Conservation (phyloP, 306 rosid genomes). For the Sesbania bispinosa region DNA sequence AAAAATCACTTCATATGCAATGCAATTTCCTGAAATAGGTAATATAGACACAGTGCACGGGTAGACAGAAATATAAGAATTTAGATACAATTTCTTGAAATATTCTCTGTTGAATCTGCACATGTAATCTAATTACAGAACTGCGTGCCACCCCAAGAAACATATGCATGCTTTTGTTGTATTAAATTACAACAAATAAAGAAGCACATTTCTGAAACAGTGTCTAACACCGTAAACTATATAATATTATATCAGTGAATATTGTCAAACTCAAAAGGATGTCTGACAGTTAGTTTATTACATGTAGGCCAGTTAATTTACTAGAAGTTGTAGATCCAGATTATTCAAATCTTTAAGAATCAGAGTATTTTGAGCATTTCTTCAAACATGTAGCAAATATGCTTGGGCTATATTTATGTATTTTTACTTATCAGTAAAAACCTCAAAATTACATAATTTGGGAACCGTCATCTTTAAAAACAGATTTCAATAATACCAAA, state of each 20-base stretch:
- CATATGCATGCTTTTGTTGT: no score
- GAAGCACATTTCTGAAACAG: no score
- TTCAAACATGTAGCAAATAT: constrained; percentile 2
- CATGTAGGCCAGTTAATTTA: no score
- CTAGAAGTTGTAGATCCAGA: no score
- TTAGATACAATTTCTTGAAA: no score
- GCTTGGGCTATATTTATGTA: constrained; percentile 2
- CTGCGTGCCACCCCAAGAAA: no score
- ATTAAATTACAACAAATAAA: no score
- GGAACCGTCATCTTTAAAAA: constrained; percentile 1
- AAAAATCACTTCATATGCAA: background rate
- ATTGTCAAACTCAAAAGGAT: background rate
- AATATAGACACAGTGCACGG: background rate
- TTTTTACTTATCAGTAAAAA: constrained; percentile 4
- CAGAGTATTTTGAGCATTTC: background rate
- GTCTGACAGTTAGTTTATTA: background rate
- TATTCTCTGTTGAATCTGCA: no score
- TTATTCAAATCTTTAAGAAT: background rate
- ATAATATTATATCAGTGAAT: background rate
- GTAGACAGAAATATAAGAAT: background rate
- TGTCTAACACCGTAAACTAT: no score
- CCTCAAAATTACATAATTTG: constrained; percentile 20
- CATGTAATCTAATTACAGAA: no score
- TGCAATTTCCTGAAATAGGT: background rate
- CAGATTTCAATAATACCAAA: constrained; percentile 1